Evolutionary conservation across 2,329 filamentous ascomycete genomes (phyloP).

Genomic region (Leptographium flavum): DNA sequence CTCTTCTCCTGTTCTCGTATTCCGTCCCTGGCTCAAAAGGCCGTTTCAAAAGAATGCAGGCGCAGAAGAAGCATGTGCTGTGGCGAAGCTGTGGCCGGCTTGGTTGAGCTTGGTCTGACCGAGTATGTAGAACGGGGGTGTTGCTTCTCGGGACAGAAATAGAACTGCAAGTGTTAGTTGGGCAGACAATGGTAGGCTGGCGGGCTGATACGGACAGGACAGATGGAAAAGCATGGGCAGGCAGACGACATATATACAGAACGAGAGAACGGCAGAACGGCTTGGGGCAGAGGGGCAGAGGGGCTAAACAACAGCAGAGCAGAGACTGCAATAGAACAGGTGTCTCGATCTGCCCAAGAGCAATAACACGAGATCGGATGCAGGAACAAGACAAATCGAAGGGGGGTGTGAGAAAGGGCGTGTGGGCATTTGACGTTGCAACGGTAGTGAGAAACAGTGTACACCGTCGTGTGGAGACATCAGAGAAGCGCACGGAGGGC

Average conservation of each 20-base stretch:
- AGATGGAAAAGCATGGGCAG: background rate
- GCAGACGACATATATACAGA: background rate
- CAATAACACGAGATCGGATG: conserved; percentile 10
- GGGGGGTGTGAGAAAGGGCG: background rate
- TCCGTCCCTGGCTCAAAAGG: background rate
- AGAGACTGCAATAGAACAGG: too few relatives aligned
- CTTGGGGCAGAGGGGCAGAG: too few relatives aligned
- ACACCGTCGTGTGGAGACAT: background rate
- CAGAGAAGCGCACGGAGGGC: too few relatives aligned
- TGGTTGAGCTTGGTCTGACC: too few relatives aligned
- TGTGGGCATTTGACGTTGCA: background rate
- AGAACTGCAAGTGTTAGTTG: too few relatives aligned
- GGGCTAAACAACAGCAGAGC: too few relatives aligned
- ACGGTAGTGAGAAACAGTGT: background rate
- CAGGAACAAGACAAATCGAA: conserved; percentile 8
- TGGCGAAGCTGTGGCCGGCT: background rate
- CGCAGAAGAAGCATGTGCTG: background rate
- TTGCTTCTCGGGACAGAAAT: background rate
- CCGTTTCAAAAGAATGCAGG: background rate
- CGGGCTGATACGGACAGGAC: too few relatives aligned
- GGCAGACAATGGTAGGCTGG: background rate
- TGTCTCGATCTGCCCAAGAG: conserved; percentile 4
- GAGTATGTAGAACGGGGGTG: too few relatives aligned
- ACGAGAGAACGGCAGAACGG: background rate
- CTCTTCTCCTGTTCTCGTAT: background rate